These are phyloP conservation scores for Talaromyces piceae DNA, from an alignment of 2,329 filamentous ascomycete species.

Conservation along the genomic window DNA sequence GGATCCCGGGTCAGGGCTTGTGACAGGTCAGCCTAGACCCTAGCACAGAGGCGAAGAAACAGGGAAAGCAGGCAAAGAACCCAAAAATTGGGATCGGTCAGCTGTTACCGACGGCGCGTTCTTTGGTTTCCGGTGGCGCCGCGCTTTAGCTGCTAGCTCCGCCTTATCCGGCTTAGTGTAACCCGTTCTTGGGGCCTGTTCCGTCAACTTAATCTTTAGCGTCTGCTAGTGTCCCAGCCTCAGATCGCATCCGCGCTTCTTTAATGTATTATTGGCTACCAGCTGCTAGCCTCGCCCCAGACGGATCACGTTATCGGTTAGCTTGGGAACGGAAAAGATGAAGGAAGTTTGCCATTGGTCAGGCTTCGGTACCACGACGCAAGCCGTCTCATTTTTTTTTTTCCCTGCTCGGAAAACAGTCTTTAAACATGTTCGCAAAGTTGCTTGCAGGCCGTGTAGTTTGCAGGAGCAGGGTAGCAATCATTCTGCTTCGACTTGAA, in stretches of 20 bases:
- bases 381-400: too few relatives aligned
- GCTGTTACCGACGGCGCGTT: conserved; percentile 1
- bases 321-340: background rate
- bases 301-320: background rate
- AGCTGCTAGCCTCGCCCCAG: background rate
- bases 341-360: background rate
- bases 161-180: background rate
- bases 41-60: background rate
- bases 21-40: background rate
- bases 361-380: too few relatives aligned
- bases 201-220: background rate
- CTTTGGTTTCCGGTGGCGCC: background rate
- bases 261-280: background rate
- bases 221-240: background rate
- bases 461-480: too few relatives aligned
- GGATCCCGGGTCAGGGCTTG: background rate
- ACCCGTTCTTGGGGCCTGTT: background rate
- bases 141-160: background rate
- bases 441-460: too few relatives aligned
- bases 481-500: background rate
- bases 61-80: background rate
- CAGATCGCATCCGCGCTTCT: background rate
- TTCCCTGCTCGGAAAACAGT: too few relatives aligned
- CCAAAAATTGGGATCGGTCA: conserved; percentile 2
- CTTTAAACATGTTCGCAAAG: too few relatives aligned